Evolutionary conservation across 306 rosid genomes (phyloP), one percentile per base, ranked within the genome.

Genomic region (Malus sieversii): DNA sequence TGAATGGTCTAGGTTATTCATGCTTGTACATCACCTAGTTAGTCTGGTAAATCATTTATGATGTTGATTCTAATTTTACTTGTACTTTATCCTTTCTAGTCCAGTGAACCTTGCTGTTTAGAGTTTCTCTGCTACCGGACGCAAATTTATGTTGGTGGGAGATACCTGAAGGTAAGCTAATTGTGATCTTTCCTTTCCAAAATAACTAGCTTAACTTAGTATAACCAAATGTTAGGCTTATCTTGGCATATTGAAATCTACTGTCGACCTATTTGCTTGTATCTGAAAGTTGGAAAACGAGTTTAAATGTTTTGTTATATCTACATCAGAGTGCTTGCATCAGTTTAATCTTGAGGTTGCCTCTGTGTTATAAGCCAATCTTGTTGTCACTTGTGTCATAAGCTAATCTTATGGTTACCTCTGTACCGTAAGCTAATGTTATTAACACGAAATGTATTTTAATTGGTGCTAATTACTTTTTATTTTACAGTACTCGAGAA

Each of bases 401-500:
- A 23, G 35, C 35, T 25, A 13, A 25, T 25, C 18, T 60, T 53
- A 11, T 33, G 27, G 57, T 72, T 72, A 14, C 38, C 16, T 29
- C 35, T 62, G 5, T 0, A 18, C 18, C 38, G 1, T 62, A 25
- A 25, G 66, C 38, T 62, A 5, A 27, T 6, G 66, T 27, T 18
- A 15, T 63, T 59, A n/a, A 71, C 52, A 10, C 7, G 32, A n/a
- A 72, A 55, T 1, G 18, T 59, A 5, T 59, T 59, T 23, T 2
- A 63, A 63, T 29, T 18, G n/a, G 16, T 63, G 66, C 40, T 73
- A 38, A 73, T 73, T 59, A 58, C 42, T 61, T 52, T 58, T 79
- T 82, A n/a, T 78, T 30, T 79, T 88, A 73, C 87, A 94, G 97
- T 92, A 86, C 85, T 94, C 98, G 23, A 88, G 97, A 85, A 94